These are phyloP conservation scores for Phytophthora cajani DNA, from an alignment of 352 stramenopile species.

Conservation along the genomic window DNA sequence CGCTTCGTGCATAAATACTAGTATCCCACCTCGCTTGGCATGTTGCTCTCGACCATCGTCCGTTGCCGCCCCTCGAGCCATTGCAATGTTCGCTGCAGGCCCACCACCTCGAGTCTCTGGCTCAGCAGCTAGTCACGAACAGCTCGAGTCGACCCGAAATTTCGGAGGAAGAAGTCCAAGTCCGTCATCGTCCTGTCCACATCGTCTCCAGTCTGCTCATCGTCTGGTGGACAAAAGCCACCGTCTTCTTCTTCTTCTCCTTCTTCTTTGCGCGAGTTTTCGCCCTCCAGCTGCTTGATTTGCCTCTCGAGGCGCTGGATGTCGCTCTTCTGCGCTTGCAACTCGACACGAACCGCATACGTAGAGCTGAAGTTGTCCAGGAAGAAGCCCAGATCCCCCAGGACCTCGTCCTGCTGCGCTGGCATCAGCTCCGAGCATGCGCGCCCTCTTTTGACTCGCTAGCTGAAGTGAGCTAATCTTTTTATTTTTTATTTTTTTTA, in stretches of 20 bases:
- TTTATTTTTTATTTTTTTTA: not conserved
- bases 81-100: not conserved
- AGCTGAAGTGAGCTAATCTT: too few species aligned
- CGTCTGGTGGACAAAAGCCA: too few species aligned
- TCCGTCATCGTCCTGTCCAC: not conserved
- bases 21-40: not conserved
- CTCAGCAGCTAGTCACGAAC: not conserved
- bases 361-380: not conserved
- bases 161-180: not conserved
- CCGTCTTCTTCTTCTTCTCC: too few species aligned
- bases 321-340: slow-evolving; percentile 4
- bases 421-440: slow-evolving; percentile 5
- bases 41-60: not conserved
- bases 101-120: not conserved
- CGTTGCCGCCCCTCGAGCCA: not conserved
- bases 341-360: not conserved
- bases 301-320: not conserved
- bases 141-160: not conserved
- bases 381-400: not conserved
- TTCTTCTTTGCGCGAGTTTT: not conserved
- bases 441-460: too few species aligned
- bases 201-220: not conserved
- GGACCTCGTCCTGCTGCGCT: not conserved
- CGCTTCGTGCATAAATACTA: not conserved
- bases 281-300: not conserved